phyloP scores from a whole-genome alignment of 805 yeast genomes.

The Yamadazyma philogaea region DNA sequence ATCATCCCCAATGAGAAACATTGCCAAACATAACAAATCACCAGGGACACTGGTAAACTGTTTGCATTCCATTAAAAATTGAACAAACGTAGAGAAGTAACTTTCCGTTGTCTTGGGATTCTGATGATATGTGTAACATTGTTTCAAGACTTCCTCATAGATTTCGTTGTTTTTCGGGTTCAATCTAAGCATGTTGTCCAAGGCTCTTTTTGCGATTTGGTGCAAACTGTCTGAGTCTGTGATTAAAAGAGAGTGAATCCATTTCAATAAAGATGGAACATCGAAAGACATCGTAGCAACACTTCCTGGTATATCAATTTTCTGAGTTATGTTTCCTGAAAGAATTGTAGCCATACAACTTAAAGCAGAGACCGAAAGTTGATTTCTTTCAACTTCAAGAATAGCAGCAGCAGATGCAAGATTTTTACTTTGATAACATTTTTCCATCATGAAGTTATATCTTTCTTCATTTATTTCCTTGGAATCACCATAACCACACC shows the following conservation, averaged over 20 bases:
- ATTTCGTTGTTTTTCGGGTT: constrained; percentile 56
- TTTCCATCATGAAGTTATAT: constrained; percentile 53
- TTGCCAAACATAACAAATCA: constrained; percentile 69
- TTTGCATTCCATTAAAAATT: constrained; percentile 52
- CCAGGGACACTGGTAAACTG: constrained; percentile 51
- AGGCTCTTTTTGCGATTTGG: constrained; percentile 65
- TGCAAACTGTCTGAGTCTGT: constrained; percentile 57
- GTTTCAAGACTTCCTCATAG: constrained; percentile 58
- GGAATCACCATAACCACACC: constrained; percentile 89
- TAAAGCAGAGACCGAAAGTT: constrained; percentile 66
- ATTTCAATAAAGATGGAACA: constrained; percentile 59
- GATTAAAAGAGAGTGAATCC: constrained; percentile 75
- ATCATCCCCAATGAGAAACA: constrained; percentile 76
- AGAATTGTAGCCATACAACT: constrained; percentile 84
- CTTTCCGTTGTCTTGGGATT: constrained; percentile 53
- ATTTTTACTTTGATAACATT: constrained; percentile 36
- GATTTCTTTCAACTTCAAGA: constrained; percentile 73
- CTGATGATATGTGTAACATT: constrained; percentile 62
- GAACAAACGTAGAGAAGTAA: constrained; percentile 71
- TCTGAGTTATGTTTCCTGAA: constrained; percentile 63
- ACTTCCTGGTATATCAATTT: constrained; percentile 44
- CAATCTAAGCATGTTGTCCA: constrained; percentile 59
- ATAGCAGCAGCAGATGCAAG: constrained; percentile 61
- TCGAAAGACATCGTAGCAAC: constrained; percentile 65
- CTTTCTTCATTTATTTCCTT: constrained; percentile 61